Evolutionary conservation across 2,329 filamentous ascomycete species (phyloP), one percentile per base, ranked within the genome.

Genomic region (Fulvia fulva): DNA sequence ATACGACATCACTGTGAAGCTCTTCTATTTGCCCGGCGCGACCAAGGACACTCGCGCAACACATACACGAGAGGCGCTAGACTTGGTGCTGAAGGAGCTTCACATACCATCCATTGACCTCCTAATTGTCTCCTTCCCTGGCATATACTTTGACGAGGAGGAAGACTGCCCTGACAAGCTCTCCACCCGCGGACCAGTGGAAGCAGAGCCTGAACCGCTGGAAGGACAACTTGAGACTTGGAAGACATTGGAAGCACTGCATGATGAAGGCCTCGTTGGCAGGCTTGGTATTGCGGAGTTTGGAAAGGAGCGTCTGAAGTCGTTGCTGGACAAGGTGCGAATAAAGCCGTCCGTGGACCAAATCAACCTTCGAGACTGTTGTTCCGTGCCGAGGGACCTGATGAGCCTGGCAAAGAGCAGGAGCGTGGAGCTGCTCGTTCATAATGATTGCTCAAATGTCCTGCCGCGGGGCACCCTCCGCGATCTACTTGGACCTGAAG

Each of bases 281-380:
- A 86, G 85, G 65, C 81, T 99, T 9, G 94, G 94, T 0, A 83
- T 97, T 25, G 86, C 94, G 51, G 94, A 99, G 74, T 97, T 97
- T 71, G 92, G 93, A 56, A 90, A 86, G 66, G 86, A 91, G 67
- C 88, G 94, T 68, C 79, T 99, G 37, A 77, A 82, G n/a, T 84
- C 84, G 14, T 92, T 99, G 68, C 78, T 97, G 25, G 80, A 84
- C 44, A 80, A 84, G 61, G 88, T 90, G 22, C 80, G 79, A 43
- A 80, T 96, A 60, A 84, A 83, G 65, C 94, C 94, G 0, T 83
- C 84, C 21, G 93, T 97, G 43, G 87, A 97, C 74, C 94, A 99
- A 80, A 96, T 99, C 80, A 97, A 97, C 72, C 84, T 96, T 52
- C 87, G 90, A 67, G 90, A 97, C 75, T 97, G 93, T 79, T 99